Base-by-base conservation (phyloP, 2,329 filamentous ascomycete genomes). In the Paecilomyces fulvus region DNA sequence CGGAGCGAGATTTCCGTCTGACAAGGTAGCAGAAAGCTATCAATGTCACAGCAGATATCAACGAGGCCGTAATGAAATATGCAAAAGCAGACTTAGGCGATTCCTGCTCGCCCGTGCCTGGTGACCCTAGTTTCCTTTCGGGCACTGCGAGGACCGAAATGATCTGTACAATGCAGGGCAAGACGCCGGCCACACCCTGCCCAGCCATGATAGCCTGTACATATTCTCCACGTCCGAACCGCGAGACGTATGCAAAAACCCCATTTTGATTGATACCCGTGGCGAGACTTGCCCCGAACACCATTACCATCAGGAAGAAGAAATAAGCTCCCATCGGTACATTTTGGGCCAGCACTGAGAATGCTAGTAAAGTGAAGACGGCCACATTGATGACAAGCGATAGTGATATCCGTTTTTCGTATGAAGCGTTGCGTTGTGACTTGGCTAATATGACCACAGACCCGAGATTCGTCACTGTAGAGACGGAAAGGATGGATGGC, bases 181-280 rank as follows among this genome's bases (percentile, higher is more conserved):
- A 77, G 9, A 99, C 92, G 30, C 94, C 94, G 0, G 94, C 92
- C 3, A 99, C 80, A 30, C 87, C 92, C 73, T 99, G 94, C 1
- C 94, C 94, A 2, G 87, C 86, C 92, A 99, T 97, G 72, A 97
- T 91, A 23, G 88, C 92, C 73, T 97, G 92, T 55, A 90, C 96
- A 72, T 97, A 99, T 72, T 94, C 89, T 20, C 87, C 83, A 53
- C 89, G 80, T 33, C 87, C 90, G 67, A 96, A 97, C 54, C 89
- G 87, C 3, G 89, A 84, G 2, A 90, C 91, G 69, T 92, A 97
- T 2, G 94, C 90, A 70, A 96, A 96, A 10, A 94, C 84, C 17
- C 94, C 94, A 71, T 97, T 97, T 74, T 97, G 94, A 63, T 92
- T 88, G 53, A 96, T 78, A 0, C 89, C 92, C 0, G 91, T 88